Conservation (phyloP, 2,329 filamentous ascomycete genomes). For the Ambrosiella cleistominuta region DNA sequence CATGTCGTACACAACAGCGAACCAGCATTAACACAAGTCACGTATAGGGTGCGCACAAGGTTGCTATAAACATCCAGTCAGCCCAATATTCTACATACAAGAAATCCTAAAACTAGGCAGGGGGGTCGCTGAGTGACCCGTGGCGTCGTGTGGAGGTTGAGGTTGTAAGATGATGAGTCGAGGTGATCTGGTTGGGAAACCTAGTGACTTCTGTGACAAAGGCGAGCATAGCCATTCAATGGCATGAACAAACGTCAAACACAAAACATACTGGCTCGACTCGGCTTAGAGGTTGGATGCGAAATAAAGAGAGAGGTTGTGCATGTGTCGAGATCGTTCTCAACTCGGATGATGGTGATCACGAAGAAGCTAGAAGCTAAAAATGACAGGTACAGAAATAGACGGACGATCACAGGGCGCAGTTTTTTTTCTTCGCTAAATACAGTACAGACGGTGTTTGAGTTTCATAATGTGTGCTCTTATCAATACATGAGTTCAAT, state of each 20-base stretch:
- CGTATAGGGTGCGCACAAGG: not conserved
- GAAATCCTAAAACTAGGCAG: not conserved
- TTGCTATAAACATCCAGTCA: not conserved
- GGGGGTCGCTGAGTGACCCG: too few relatives aligned
- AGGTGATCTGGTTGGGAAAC: not conserved
- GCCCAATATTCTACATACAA: not conserved
- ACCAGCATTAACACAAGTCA: not conserved
- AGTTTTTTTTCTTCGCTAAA: not conserved
- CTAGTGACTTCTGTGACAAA: slow-evolving; percentile 1
- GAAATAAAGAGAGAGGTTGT: not conserved
- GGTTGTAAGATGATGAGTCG: not conserved
- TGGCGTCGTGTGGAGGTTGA: not conserved
- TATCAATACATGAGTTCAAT: too few relatives aligned
- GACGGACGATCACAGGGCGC: not conserved
- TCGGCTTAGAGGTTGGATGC: not conserved
- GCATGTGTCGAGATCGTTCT: not conserved
- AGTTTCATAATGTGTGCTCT: too few relatives aligned
- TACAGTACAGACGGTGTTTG: too few relatives aligned
- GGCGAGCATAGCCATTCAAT: slow-evolving; percentile 1
- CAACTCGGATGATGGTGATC: not conserved
- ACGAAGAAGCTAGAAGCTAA: not conserved
- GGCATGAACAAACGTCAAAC: not conserved
- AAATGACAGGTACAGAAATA: not conserved
- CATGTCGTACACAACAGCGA: not conserved
- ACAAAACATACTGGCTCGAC: not conserved